phyloP scores from a whole-genome alignment of 129 eudicot species.

The Lactuca sativa region DNA sequence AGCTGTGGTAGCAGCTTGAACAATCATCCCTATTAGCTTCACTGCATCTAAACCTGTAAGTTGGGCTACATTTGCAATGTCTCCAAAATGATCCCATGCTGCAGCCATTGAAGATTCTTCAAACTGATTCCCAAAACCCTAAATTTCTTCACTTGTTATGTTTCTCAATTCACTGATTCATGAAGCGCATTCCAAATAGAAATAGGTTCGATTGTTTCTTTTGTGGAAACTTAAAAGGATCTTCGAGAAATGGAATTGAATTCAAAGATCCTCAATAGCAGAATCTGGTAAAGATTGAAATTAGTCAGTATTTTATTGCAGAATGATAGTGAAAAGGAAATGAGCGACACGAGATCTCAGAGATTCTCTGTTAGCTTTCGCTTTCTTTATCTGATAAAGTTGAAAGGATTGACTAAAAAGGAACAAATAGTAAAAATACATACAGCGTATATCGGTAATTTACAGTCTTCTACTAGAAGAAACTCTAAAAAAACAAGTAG shows the following conservation, averaged over 20 bases:
- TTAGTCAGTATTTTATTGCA: constrained; percentile 6
- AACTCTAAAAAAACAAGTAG: constrained; percentile 8
- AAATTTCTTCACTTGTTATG: constrained; percentile 1
- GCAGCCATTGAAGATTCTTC: constrained; percentile 38
- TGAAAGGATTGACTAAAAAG: constrained; percentile 23
- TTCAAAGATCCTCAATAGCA: constrained; percentile 28
- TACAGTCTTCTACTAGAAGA: constrained; percentile 14
- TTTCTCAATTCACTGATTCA: not conserved
- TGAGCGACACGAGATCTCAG: constrained; percentile 19
- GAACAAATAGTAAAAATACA: constrained; percentile 5
- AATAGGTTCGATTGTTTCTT: constrained; percentile 3
- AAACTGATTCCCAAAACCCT: constrained; percentile 18
- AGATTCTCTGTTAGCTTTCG: constrained; percentile 32
- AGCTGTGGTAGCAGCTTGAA: constrained; percentile 79
- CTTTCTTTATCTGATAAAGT: constrained; percentile 36
- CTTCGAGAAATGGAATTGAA: constrained; percentile 16
- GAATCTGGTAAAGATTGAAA: constrained; percentile 27
- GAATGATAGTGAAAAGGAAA: constrained; percentile 8
- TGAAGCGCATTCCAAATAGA: constrained; percentile 14
- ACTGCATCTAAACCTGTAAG: constrained; percentile 80
- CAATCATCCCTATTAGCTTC: constrained; percentile 75
- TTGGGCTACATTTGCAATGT: constrained; percentile 79
- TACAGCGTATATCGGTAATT: not conserved
- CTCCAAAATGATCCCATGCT: constrained; percentile 82
- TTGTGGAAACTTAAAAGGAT: constrained; percentile 13